Evolutionary conservation across 192 early-diverging fungal species (phyloP).

Genomic region (Entomortierella beljakovae): DNA sequence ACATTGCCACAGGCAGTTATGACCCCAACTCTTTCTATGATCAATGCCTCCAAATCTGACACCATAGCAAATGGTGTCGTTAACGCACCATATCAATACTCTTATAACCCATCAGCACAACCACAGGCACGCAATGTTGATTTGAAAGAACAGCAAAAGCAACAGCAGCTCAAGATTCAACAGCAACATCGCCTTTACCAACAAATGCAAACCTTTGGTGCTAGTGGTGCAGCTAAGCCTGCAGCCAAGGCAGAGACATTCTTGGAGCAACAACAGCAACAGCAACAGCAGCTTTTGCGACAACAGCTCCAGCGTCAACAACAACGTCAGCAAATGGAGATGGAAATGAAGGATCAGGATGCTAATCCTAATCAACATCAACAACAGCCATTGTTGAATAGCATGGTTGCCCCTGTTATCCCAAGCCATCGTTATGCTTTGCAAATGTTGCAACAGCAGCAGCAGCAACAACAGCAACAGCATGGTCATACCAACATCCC

Average conservation of each 20-base stretch:
- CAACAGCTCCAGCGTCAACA: conserved; percentile 53
- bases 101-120: conserved; percentile 9
- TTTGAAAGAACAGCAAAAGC: conserved; percentile 53
- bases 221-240: conserved; percentile 13
- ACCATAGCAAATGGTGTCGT: conserved; percentile 1
- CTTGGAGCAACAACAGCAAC: conserved; percentile 46
- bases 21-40: conserved; percentile 27
- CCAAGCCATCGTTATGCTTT: conserved; percentile 53
- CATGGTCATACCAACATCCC: conserved; percentile 20
- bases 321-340: conserved; percentile 47
- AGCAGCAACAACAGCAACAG: conserved; percentile 40
- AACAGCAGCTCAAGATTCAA: conserved; percentile 54
- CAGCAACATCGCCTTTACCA: conserved; percentile 52
- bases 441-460: conserved; percentile 50
- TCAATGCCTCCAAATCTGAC: not conserved
- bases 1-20: conserved; percentile 5
- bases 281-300: conserved; percentile 46
- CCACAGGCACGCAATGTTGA: conserved; percentile 4
- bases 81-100: conserved; percentile 16
- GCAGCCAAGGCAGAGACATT: conserved; percentile 19
- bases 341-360: conserved; percentile 49
- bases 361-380: conserved; percentile 16
- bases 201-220: conserved; percentile 51
- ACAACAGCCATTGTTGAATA: conserved; percentile 18
- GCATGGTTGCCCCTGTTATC: conserved; percentile 39